Conservation (phyloP, 2,329 filamentous ascomycete species). For the Aspergillus transmontanensis region DNA sequence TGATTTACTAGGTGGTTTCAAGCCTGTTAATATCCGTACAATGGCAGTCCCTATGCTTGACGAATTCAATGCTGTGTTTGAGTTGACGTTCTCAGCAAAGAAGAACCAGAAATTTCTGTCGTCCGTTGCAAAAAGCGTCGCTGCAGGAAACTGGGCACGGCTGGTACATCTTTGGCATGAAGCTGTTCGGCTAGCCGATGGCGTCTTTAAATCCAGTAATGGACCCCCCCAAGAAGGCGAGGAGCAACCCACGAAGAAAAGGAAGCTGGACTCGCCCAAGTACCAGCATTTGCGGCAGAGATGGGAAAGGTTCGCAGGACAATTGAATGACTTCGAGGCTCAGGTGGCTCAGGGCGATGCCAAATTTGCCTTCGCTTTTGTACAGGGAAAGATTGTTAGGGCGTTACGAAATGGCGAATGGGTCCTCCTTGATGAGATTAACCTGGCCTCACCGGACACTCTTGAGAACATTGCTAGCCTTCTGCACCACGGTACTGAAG, state of each 20-base stretch:
- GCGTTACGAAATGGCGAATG: conserved; percentile 96
- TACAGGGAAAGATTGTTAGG: conserved; percentile 94
- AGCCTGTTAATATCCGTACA: conserved; percentile 87
- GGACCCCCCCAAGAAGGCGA: conserved; percentile 48
- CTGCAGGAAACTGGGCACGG: conserved; percentile 83
- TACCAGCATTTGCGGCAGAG: conserved; percentile 62
- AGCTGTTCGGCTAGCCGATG: conserved; percentile 82
- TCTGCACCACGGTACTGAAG: conserved; percentile 70
- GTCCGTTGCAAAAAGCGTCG: conserved; percentile 75
- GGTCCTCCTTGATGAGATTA: conserved; percentile 97
- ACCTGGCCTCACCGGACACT: conserved; percentile 91
- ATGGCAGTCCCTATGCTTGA: conserved; percentile 89
- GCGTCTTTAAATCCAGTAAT: conserved; percentile 59
- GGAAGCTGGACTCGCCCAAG: conserved; percentile 60
- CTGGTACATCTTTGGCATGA: conserved; percentile 85
- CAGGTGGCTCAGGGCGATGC: conserved; percentile 70
- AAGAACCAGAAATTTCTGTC: conserved; percentile 88
- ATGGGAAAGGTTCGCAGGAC: conserved; percentile 79
- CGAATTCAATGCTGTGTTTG: conserved; percentile 88
- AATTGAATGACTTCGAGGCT: conserved; percentile 75
- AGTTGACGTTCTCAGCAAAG: conserved; percentile 80
- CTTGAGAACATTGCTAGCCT: conserved; percentile 91
- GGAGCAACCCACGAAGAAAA: conserved; percentile 72
- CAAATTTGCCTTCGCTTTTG: conserved; percentile 91
- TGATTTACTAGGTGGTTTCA: conserved; percentile 95